Conservation (phyloP, 192 early-diverging fungal species). For the Podila epicladia region DNA sequence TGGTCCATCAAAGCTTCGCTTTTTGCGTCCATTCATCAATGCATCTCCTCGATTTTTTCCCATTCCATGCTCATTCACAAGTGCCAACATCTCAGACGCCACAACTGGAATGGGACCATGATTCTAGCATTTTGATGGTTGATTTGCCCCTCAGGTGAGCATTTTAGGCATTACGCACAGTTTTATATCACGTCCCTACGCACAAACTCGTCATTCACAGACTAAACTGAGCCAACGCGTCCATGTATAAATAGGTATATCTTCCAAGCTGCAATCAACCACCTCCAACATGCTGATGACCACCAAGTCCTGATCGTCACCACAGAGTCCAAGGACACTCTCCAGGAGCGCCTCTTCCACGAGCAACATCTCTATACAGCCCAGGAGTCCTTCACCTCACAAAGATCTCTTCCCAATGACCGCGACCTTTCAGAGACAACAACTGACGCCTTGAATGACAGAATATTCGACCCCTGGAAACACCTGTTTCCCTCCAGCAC, state of each 20-base stretch:
- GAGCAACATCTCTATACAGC: slow-evolving; percentile 3
- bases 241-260: slow-evolving; percentile 16
- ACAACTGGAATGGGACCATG: neutral
- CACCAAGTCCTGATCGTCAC: slow-evolving; percentile 18
- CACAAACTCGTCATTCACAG: neutral
- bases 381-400: neutral
- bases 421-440: neutral
- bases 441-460: neutral
- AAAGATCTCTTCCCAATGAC: neutral
- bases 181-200: neutral
- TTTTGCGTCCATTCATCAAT: slow-evolving; percentile 5
- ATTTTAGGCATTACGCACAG: neutral
- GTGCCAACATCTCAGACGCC: neutral
- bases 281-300: neutral
- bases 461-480: slow-evolving; percentile 6
- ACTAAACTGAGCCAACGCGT: neutral
- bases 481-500: slow-evolving; percentile 16
- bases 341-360: slow-evolving; percentile 8
- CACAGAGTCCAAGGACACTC: neutral
- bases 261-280: slow-evolving; percentile 29
- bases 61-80: neutral
- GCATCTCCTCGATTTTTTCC: slow-evolving; percentile 26
- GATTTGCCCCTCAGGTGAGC: slow-evolving; percentile 25
- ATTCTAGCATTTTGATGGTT: slow-evolving; percentile 5
- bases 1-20: too few species aligned